These are phyloP conservation scores for Trametes punicea DNA, from an alignment of 768 basidiomycete genomes.

Conservation along the genomic window DNA sequence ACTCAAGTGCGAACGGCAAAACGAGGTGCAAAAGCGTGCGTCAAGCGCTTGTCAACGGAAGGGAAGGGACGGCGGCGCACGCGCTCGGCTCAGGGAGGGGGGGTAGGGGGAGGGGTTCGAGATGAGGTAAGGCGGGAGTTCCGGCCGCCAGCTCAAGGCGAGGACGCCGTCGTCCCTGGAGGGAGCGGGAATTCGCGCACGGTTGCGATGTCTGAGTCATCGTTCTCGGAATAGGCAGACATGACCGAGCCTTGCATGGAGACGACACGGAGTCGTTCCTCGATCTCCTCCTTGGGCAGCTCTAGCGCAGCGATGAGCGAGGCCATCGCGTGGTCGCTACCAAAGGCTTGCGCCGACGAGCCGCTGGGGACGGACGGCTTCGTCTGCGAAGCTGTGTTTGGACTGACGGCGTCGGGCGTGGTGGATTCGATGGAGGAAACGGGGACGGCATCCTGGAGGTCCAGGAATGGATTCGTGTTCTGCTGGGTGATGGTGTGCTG, in stretches of 20 bases:
- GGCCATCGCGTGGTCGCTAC: conserved; percentile 53
- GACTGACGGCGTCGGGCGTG: conserved; percentile 34
- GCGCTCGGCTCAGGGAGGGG: conserved; percentile 14
- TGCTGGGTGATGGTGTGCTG: conserved; percentile 2
- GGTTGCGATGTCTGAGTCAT: conserved; percentile 21
- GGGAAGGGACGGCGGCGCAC: conserved; percentile 20
- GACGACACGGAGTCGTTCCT: conserved; percentile 50
- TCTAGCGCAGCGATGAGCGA: conserved; percentile 71
- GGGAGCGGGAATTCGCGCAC: conserved; percentile 24
- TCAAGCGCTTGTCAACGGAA: conserved; percentile 16
- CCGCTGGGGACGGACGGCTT: conserved; percentile 37
- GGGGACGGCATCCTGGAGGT: conserved; percentile 26
- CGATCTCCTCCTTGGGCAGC: conserved; percentile 42
- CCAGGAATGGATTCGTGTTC: conserved; percentile 42
- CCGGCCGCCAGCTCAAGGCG: too few species aligned
- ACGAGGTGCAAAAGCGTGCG: conserved; percentile 11
- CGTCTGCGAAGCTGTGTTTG: background rate
- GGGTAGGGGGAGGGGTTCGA: background rate
- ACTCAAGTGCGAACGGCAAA: conserved; percentile 9
- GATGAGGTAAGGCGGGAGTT: too few species aligned
- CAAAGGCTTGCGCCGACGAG: conserved; percentile 27
- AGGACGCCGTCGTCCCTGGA: conserved; percentile 8
- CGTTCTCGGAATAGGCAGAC: conserved; percentile 29
- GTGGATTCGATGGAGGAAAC: conserved; percentile 19
- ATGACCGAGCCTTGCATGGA: conserved; percentile 49